Evolutionary conservation across 2,329 filamentous ascomycete species (phyloP).

Genomic region (Ophiostoma pallidulum): DNA sequence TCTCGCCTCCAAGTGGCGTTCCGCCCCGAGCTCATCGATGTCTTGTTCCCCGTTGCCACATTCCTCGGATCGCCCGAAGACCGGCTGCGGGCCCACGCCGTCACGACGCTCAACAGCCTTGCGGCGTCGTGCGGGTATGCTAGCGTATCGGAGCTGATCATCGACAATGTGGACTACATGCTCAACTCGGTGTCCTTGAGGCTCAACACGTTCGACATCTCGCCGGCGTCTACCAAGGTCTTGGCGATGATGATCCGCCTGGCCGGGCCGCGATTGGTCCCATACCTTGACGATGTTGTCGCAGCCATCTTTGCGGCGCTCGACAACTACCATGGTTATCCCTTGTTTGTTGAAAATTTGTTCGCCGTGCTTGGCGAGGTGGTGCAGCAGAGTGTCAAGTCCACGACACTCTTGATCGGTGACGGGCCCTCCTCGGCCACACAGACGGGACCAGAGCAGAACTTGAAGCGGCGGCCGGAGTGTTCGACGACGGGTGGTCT

Average conservation of each 20-base stretch:
- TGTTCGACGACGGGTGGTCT: constrained; percentile 6
- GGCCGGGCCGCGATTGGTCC: constrained; percentile 70
- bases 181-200: constrained; percentile 85
- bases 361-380: constrained; percentile 77
- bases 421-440: constrained; percentile 29
- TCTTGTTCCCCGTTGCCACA: constrained; percentile 86
- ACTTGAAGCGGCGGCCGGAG: constrained; percentile 9
- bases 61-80: constrained; percentile 64
- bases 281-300: constrained; percentile 85
- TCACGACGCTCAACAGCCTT: constrained; percentile 73
- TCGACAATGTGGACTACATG: constrained; percentile 92
- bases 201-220: constrained; percentile 85
- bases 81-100: constrained; percentile 67
- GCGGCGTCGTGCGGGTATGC: constrained; percentile 64
- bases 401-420: constrained; percentile 33
- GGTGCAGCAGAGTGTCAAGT: constrained; percentile 66
- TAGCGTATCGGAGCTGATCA: constrained; percentile 66
- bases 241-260: constrained; percentile 89
- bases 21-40: constrained; percentile 77
- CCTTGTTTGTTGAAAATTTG: constrained; percentile 70
- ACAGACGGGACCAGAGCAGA: neutral
- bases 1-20: constrained; percentile 58
- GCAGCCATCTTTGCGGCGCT: constrained; percentile 84
- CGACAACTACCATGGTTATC: constrained; percentile 93
- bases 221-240: constrained; percentile 82